Conservation (phyloP, 2,329 filamentous ascomycete species). For the Aspergillus niger region DNA sequence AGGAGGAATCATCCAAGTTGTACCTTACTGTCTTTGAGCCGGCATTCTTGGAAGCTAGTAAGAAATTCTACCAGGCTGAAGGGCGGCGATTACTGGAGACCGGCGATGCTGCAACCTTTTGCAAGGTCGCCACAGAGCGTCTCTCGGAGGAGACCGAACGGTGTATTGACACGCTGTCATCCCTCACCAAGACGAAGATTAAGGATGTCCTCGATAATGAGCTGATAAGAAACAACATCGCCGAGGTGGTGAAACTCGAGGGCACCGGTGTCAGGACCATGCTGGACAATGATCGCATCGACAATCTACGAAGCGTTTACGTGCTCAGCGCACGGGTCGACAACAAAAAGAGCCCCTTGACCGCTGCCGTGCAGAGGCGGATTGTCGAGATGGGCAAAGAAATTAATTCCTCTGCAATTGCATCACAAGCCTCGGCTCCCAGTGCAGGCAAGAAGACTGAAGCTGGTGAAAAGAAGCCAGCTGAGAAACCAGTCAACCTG, state of each 20-base stretch:
- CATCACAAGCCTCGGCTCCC: conserved; percentile 53
- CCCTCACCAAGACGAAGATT: conserved; percentile 71
- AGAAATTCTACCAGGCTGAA: conserved; percentile 73
- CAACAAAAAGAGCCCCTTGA: conserved; percentile 68
- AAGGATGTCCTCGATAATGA: conserved; percentile 75
- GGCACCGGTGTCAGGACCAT: conserved; percentile 81
- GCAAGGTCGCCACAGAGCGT: conserved; percentile 71
- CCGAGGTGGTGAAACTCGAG: conserved; percentile 81
- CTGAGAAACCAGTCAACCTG: conserved; percentile 64
- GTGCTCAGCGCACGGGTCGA: conserved; percentile 78
- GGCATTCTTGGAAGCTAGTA: conserved; percentile 70
- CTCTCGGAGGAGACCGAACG: conserved; percentile 79
- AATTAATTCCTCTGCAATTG: conserved; percentile 68
- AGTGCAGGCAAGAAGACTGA: conserved; percentile 44
- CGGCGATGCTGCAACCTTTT: conserved; percentile 79
- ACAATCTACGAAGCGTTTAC: conserved; percentile 80
- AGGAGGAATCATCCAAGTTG: conserved; percentile 75
- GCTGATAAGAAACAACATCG: conserved; percentile 74
- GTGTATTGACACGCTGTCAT: conserved; percentile 78
- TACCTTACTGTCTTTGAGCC: conserved; percentile 84
- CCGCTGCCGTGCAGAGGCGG: conserved; percentile 69
- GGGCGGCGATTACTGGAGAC: conserved; percentile 73
- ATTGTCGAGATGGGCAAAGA: conserved; percentile 79
- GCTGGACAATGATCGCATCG: conserved; percentile 83
- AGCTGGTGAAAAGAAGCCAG: conserved; percentile 54